Evolutionary conservation across 257 asterid genomes (phyloP).

Genomic region (Agastache rugosa): DNA sequence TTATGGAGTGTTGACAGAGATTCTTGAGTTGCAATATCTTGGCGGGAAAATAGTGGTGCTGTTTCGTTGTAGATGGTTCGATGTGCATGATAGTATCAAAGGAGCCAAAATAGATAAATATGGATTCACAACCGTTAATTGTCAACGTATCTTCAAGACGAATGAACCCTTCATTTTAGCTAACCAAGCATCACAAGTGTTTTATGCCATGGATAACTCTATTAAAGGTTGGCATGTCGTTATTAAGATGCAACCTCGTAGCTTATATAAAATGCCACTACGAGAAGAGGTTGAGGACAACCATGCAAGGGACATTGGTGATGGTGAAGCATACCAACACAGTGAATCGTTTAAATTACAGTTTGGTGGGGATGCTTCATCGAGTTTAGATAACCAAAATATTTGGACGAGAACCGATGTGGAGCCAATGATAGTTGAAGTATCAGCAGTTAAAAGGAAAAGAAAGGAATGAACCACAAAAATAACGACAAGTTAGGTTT

Average conservation of each 20-base stretch:
- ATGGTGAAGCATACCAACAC: no score
- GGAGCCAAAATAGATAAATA: constrained; percentile 1
- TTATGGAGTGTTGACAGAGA: neutral
- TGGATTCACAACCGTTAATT: neutral
- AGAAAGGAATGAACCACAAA: no score
- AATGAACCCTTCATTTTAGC: neutral
- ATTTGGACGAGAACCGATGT: neutral
- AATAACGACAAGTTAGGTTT: no score
- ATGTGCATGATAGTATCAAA: neutral
- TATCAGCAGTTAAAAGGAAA: neutral
- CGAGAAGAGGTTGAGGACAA: neutral
- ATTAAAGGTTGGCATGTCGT: constrained; percentile 2
- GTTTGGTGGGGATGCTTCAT: neutral
- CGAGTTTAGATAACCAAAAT: neutral
- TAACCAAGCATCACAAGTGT: constrained; percentile 1
- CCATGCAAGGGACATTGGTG: neutral
- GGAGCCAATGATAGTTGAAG: neutral
- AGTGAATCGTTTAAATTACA: no score
- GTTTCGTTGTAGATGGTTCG: neutral
- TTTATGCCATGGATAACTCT: neutral
- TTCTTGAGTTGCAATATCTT: neutral
- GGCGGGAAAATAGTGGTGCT: neutral
- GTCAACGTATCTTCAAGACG: neutral
- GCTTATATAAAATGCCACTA: neutral
- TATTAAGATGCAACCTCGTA: neutral